Evolutionary conservation across 164 flowering plant genomes (phyloP).

Genomic region (Magnolia officinalis): DNA sequence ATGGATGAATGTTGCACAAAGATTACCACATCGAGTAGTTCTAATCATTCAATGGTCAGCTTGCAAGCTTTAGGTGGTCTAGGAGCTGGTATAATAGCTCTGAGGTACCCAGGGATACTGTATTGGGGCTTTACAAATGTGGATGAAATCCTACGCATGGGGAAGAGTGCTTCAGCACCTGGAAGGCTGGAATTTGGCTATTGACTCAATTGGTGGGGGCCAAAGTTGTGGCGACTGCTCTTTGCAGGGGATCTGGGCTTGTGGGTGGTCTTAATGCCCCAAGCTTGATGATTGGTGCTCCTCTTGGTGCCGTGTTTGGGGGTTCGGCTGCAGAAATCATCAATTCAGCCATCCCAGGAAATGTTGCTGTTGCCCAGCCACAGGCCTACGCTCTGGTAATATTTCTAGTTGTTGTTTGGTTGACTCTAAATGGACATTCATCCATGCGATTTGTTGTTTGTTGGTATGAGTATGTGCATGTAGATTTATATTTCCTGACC

Average conservation of each 20-base stretch:
- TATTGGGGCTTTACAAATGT: constrained; percentile 76
- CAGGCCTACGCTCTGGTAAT: constrained; percentile 98
- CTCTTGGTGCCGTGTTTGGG: constrained; percentile 35
- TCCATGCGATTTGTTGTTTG: neutral
- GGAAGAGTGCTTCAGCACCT: no score
- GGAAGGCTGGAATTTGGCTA: no score
- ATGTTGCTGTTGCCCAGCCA: constrained; percentile 95
- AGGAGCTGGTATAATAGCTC: constrained; percentile 98
- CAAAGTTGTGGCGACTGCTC: no score
- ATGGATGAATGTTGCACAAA: no score
- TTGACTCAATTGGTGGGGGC: no score
- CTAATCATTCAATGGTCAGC: no score
- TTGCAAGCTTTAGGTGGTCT: constrained; percentile 75
- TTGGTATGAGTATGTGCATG: neutral
- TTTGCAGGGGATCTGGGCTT: no score
- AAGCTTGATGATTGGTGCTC: no score
- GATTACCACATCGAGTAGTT: no score
- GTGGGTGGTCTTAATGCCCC: no score
- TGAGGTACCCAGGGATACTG: constrained; percentile 89
- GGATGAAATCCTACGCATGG: no score
- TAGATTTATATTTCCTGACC: constrained; percentile 5
- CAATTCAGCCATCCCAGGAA: constrained; percentile 94
- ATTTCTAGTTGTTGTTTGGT: neutral
- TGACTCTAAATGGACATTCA: no score
- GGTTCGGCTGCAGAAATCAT: constrained; percentile 91